Percentiles rank a stretch among this genome's conserved stretches.
phyloP scores from a whole-genome alignment of 83 land plant species.

The Thuja plicata region DNA sequence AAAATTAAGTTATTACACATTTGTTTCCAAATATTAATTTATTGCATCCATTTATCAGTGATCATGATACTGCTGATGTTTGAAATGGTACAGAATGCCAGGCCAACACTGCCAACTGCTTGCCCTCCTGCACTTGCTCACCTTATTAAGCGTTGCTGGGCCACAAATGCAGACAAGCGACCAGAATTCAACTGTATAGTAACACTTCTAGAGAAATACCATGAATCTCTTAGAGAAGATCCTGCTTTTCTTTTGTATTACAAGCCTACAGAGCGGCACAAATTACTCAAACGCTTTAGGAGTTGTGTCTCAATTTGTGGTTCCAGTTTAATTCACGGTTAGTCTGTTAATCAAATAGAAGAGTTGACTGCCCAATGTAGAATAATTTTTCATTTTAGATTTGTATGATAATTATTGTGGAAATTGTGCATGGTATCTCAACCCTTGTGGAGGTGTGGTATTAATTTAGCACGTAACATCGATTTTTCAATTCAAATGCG shows the following conservation, averaged over 20 bases:
- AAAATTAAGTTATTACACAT: background rate
- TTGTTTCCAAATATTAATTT: background rate
- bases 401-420: slow-evolving; percentile 10
- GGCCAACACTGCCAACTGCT: slow-evolving; percentile 56
- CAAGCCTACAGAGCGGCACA: slow-evolving; percentile 25
- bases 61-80: slow-evolving; percentile 3
- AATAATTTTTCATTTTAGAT: background rate
- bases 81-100: slow-evolving; percentile 54
- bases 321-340: background rate
- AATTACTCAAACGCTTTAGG: slow-evolving; percentile 36
- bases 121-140: slow-evolving; percentile 58
- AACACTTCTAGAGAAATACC: slow-evolving; percentile 44
- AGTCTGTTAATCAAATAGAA: background rate
- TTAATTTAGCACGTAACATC: background rate
- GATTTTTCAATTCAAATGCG: background rate
- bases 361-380: background rate
- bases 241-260: slow-evolving; percentile 50
- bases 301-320: slow-evolving; percentile 23
- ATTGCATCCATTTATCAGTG: background rate
- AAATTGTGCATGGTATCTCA: background rate
- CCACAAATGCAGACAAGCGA: slow-evolving; percentile 54
- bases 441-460: background rate
- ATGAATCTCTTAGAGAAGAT: slow-evolving; percentile 39
- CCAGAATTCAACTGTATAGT: slow-evolving; percentile 69
- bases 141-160: slow-evolving; percentile 68